These are phyloP conservation scores for Colletotrichum sp. DNA, from an alignment of 2,329 filamentous ascomycete genomes.

Conservation along the genomic window DNA sequence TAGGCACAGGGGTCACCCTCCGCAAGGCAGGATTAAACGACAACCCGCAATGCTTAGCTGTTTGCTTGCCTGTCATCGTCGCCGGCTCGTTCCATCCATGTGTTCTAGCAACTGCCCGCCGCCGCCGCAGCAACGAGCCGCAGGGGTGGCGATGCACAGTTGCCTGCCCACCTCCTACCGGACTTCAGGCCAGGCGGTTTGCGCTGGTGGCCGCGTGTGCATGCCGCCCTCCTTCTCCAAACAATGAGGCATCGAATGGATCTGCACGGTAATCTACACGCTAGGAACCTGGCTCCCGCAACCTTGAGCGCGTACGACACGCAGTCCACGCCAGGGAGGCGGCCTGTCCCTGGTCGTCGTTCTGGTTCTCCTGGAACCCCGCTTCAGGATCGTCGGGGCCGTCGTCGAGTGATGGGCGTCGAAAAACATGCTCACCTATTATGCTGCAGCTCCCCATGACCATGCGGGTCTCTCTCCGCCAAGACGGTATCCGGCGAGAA, in stretches of 20 bases:
- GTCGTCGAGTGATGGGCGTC: background rate
- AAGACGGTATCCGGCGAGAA: slow-evolving; percentile 14
- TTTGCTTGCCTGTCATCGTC: slow-evolving; percentile 1
- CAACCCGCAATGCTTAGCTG: slow-evolving; percentile 12
- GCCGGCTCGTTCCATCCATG: background rate
- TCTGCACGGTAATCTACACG: slow-evolving; percentile 1
- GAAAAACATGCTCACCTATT: background rate
- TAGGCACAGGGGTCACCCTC: slow-evolving; percentile 3
- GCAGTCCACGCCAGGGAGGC: background rate
- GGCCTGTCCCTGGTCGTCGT: background rate
- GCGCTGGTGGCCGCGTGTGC: background rate
- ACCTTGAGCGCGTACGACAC: background rate
- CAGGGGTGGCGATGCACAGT: background rate
- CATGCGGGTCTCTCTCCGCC: background rate
- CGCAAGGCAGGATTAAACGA: slow-evolving; percentile 10
- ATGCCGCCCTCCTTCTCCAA: background rate
- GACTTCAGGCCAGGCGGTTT: background rate
- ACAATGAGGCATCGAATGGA: background rate
- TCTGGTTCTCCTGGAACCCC: background rate
- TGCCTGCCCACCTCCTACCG: background rate
- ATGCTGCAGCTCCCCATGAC: background rate
- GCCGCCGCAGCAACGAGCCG: background rate
- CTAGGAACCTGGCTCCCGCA: background rate
- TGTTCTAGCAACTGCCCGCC: background rate
- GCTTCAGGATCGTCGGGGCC: background rate